These are phyloP conservation scores for Phialophora macrospora DNA, from an alignment of 2,329 filamentous ascomycete genomes.

Conservation along the genomic window DNA sequence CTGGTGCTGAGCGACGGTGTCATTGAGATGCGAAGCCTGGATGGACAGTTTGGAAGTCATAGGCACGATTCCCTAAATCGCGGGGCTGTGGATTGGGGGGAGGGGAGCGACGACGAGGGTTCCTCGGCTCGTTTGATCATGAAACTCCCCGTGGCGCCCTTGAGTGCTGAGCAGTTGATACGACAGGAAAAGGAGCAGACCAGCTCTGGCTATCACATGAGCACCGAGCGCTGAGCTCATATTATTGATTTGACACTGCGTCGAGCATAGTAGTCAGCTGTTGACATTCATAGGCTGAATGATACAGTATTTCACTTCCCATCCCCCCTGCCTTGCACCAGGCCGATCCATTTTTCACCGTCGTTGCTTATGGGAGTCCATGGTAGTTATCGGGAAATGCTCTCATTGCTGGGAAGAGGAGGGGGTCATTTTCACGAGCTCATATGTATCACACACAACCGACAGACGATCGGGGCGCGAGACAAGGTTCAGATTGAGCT, in stretches of 20 bases:
- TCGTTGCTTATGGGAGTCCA: neutral
- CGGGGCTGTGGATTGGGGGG: too few relatives aligned
- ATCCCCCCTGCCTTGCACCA: neutral
- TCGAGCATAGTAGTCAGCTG: neutral
- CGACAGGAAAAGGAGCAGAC: neutral
- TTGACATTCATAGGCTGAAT: too few relatives aligned
- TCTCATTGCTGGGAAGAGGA: neutral
- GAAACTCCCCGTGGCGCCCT: neutral
- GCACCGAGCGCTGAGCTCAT: too few relatives aligned
- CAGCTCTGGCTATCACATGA: neutral
- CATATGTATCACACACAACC: neutral
- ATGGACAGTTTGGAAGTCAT: neutral
- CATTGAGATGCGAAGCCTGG: neutral
- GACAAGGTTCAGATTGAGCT: neutral
- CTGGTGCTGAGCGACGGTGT: constrained; percentile 27
- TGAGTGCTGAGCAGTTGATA: neutral
- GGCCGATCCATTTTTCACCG: neutral
- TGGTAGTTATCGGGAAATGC: neutral
- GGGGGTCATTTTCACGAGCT: neutral
- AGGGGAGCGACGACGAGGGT: too few relatives aligned
- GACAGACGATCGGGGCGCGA: neutral
- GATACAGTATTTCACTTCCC: neutral
- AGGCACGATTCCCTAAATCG: neutral
- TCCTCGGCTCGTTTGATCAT: neutral
- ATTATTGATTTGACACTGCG: neutral